Conservation (phyloP, 1,284 basidiomycete genomes). For the Vanrija sp. region DNA sequence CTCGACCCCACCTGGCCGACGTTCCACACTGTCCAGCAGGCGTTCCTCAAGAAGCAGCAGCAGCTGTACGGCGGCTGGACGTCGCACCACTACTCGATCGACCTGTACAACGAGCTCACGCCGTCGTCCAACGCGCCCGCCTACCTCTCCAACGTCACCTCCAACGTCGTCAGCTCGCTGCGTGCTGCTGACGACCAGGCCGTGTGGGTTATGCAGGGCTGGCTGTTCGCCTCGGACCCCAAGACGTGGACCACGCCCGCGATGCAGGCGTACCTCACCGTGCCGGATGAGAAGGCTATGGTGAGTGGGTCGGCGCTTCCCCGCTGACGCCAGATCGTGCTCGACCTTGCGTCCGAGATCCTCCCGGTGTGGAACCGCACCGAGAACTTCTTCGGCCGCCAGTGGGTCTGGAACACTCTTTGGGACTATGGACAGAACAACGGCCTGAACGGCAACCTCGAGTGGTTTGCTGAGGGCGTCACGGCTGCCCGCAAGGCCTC, state of each 20-base stretch:
- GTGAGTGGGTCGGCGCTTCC: conserved; percentile 8
- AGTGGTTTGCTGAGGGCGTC: conserved; percentile 5
- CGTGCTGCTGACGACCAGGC: conserved; percentile 50
- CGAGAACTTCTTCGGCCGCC: conserved; percentile 49
- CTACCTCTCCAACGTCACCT: conserved; percentile 48
- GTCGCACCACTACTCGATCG: conserved; percentile 52
- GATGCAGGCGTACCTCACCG: conserved; percentile 25
- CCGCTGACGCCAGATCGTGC: conserved; percentile 48
- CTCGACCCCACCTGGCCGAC: conserved; percentile 52
- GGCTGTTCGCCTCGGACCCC: conserved; percentile 44
- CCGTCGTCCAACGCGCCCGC: conserved; percentile 47
- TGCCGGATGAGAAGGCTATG: neutral
- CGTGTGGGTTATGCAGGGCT: conserved; percentile 54
- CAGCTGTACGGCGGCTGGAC: conserved; percentile 49
- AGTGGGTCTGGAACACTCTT: conserved; percentile 54
- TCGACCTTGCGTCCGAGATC: conserved; percentile 52
- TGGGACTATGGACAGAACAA: conserved; percentile 48
- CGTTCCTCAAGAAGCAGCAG: conserved; percentile 51
- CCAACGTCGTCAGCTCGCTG: conserved; percentile 47
- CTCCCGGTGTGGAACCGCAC: conserved; percentile 52
- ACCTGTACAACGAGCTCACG: conserved; percentile 54
- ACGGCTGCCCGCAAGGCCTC: neutral
- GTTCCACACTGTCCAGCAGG: conserved; percentile 48
- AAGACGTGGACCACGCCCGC: conserved; percentile 51
- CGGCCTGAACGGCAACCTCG: neutral